These are phyloP conservation scores for Phaeosphaeriaceae sp. DNA, from an alignment of 2,329 filamentous ascomycete genomes.

Conservation along the genomic window DNA sequence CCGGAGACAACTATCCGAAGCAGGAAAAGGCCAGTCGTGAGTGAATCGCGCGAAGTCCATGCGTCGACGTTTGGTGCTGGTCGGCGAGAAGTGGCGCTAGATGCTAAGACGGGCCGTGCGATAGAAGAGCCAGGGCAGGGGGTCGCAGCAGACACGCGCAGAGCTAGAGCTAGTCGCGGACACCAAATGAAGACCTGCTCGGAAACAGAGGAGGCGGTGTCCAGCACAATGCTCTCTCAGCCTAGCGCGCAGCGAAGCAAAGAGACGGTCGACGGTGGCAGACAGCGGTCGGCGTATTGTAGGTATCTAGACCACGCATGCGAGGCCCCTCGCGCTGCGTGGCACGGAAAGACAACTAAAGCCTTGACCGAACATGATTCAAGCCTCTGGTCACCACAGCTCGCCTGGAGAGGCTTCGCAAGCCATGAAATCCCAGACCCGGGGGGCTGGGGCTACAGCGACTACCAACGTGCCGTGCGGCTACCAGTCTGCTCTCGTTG, in stretches of 20 bases:
- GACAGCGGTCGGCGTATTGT: neutral
- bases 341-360: neutral
- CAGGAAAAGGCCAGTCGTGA: slow-evolving; percentile 33
- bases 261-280: neutral
- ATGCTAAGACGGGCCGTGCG: slow-evolving; percentile 32
- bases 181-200: neutral
- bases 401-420: slow-evolving; percentile 15
- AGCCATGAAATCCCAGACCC: slow-evolving; percentile 38
- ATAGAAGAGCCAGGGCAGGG: slow-evolving; percentile 34
- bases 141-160: slow-evolving; percentile 18
- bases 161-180: slow-evolving; percentile 18
- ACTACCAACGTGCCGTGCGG: slow-evolving; percentile 30
- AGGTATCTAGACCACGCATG: neutral
- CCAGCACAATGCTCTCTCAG: neutral
- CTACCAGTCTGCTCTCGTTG: slow-evolving; percentile 9
- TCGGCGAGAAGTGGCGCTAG: slow-evolving; percentile 36
- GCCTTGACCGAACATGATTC: slow-evolving; percentile 20
- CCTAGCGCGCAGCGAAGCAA: neutral
- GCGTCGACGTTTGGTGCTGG: slow-evolving; percentile 43
- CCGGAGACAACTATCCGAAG: slow-evolving; percentile 45
- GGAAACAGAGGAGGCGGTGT: neutral
- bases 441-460: slow-evolving; percentile 21
- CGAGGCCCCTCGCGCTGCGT: neutral
- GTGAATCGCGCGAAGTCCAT: slow-evolving; percentile 38
- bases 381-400: slow-evolving; percentile 4